Evolutionary conservation across 2,329 filamentous ascomycete genomes (phyloP), one percentile per base, ranked within the genome.

Genomic region (Pestalotiopsis sp.): DNA sequence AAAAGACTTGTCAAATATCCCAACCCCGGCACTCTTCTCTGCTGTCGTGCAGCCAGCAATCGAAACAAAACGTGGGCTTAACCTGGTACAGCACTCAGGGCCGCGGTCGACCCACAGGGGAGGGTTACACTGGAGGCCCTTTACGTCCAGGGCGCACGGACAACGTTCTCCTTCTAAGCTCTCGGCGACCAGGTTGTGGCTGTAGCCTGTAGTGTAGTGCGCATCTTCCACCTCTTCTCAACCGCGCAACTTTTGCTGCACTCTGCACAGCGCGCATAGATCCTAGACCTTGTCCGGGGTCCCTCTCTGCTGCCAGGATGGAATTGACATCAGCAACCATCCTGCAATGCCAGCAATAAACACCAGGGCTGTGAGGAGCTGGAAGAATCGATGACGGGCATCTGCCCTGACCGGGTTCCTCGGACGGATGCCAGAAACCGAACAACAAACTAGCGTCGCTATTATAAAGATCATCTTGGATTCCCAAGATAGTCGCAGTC

Each of bases 121-220:
- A 56, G 17, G 41, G 63, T 66, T 66, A 27, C 63, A 66, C 31
- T 31, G n/a, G 25, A 31, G 11, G 13, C 49, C 31, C 41, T 66
- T 66, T 36, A 14, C 63, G 27, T 31, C 41, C 9, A 17, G 45
- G n/a, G 41, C 63, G 63, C 63, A 66, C 63, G 63, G 63, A 66
- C 41, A 66, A 66, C 63, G 20, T 57, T 14, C 63, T 45, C 23
- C 12, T 36, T 36, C 31, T 36, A 36, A 36, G 31, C 6, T 56
- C 52, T 58, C 49, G 63, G 31, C 63, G 52, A 56, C 25, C 63
- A 58, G 63, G 52, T 36, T 45, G 2, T 36, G 31, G 23, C 23
- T 27, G 38, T 45, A 45, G 23, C 23, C 23, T 23, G 23, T 23
- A 23, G 23, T 23, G 23, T 23, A 23, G 23, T 23, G 23, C 23